Percentiles rank a stretch among this genome's conserved stretches.
phyloP scores from a whole-genome alignment of 2,329 filamentous ascomycete genomes.

The Akanthomyces dipterigenus region DNA sequence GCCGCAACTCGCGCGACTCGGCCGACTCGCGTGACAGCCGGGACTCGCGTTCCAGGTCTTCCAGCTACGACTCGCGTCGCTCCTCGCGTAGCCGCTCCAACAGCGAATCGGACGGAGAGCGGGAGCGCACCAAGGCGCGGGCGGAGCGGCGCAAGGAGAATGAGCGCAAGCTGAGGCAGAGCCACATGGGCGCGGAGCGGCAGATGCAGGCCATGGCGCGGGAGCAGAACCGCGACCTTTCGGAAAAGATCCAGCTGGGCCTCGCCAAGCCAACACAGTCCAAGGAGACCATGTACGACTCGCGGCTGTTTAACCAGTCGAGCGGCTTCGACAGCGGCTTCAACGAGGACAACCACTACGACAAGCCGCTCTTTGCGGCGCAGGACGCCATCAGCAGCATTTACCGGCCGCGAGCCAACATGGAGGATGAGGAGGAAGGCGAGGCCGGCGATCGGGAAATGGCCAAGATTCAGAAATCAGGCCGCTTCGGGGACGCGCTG shows the following conservation, averaged over 20 bases:
- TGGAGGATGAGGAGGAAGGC: conserved; percentile 72
- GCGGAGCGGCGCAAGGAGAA: conserved; percentile 74
- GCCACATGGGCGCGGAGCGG: conserved; percentile 90
- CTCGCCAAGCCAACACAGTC: conserved; percentile 90
- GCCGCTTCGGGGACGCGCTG: conserved; percentile 76
- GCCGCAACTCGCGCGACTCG: conserved; percentile 26
- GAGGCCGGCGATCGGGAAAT: conserved; percentile 76
- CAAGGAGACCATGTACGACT: conserved; percentile 95
- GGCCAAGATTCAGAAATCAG: conserved; percentile 79
- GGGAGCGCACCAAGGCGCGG: conserved; percentile 70
- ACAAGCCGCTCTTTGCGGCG: conserved; percentile 93
- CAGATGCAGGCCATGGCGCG: conserved; percentile 87
- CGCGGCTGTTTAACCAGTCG: conserved; percentile 86
- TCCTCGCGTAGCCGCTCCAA: conserved; percentile 35
- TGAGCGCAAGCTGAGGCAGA: conserved; percentile 85
- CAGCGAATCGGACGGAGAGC: conserved; percentile 62
- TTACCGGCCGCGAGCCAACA: conserved; percentile 72
- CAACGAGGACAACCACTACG: conserved; percentile 96
- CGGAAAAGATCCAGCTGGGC: conserved; percentile 91
- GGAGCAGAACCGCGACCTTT: conserved; percentile 94
- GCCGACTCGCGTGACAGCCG: conserved; percentile 32
- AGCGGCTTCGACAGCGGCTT: conserved; percentile 87
- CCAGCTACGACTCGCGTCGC: conserved; percentile 24
- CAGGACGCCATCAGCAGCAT: conserved; percentile 93
- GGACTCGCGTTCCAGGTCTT: conserved; percentile 33